These are phyloP conservation scores for Cutaneotrichosporon sp. DNA, from an alignment of 1,284 basidiomycete species.

Conservation along the genomic window DNA sequence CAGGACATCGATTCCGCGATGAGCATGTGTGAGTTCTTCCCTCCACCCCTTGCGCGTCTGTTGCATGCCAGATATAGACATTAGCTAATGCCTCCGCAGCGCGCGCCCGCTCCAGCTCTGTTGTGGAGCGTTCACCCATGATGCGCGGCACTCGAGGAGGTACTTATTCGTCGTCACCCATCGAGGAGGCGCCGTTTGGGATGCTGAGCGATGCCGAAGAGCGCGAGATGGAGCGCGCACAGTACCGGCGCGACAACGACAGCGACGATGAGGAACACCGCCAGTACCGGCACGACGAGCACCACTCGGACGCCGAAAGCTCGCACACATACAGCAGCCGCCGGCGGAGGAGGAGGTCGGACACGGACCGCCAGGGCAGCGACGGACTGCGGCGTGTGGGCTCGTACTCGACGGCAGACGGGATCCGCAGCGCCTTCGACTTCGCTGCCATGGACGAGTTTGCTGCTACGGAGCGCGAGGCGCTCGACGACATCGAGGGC, in stretches of 20 bases:
- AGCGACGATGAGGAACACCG: conserved; percentile 17
- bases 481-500: conserved; percentile 49
- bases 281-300: conserved; percentile 26
- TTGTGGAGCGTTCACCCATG: conserved; percentile 33
- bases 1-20: conserved; percentile 51
- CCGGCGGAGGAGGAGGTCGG: not conserved
- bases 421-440: conserved; percentile 60
- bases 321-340: conserved; percentile 14
- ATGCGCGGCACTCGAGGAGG: conserved; percentile 29
- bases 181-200: conserved; percentile 50
- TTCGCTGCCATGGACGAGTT: conserved; percentile 78
- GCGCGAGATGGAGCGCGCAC: conserved; percentile 49
- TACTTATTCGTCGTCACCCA: conserved; percentile 40
- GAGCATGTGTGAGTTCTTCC: conserved; percentile 45
- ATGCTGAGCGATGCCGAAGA: conserved; percentile 53
- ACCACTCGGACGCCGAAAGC: conserved; percentile 15
- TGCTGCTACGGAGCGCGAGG: conserved; percentile 66
- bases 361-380: not conserved
- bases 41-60: not conserved
- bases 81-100: conserved; percentile 20
- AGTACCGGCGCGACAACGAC: conserved; percentile 25
- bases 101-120: conserved; percentile 47
- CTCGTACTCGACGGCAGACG: not conserved
- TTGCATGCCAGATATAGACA: not conserved
- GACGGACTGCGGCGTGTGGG: not conserved